Evolutionary conservation across 495 filamentous ascomycete species (phyloP).

Genomic region (Neurospora africana): DNA sequence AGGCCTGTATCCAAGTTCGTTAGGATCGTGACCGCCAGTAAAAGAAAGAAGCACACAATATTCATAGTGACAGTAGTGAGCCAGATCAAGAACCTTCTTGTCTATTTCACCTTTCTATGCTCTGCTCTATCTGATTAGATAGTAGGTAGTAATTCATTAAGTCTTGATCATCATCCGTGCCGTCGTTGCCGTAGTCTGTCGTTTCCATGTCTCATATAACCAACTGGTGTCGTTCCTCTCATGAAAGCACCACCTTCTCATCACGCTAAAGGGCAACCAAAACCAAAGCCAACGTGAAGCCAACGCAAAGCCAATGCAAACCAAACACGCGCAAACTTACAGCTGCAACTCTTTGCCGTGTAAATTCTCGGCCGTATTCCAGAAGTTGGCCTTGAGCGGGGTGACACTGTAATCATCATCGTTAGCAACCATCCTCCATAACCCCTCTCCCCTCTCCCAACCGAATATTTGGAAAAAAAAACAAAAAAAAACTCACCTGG

Average conservation of each 20-base stretch:
- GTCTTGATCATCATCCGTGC: neutral
- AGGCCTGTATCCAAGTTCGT: neutral
- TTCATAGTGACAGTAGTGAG: neutral
- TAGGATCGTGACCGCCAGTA: neutral
- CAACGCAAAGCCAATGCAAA: neutral
- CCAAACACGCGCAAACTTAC: slow-evolving; percentile 48
- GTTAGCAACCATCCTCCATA: neutral
- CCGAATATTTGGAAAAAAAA: slow-evolving; percentile 10
- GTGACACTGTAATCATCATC: slow-evolving; percentile 56
- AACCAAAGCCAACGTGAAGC: neutral
- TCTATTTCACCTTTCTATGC: slow-evolving; percentile 22
- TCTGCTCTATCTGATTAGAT: slow-evolving; percentile 16
- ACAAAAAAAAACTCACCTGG: slow-evolving; percentile 54
- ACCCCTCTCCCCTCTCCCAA: neutral
- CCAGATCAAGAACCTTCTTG: slow-evolving; percentile 9
- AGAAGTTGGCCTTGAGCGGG: slow-evolving; percentile 84
- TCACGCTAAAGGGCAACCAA: neutral
- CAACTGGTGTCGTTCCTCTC: neutral
- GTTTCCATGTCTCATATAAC: neutral
- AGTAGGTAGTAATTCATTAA: neutral
- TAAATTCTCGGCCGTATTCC: slow-evolving; percentile 53
- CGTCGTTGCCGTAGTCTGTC: neutral
- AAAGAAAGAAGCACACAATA: slow-evolving; percentile 6
- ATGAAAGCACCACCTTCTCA: neutral
- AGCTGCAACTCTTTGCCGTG: slow-evolving; percentile 71